Base-by-base conservation (phyloP, 345 rosid species). In the Clarkia xantiana region DNA sequence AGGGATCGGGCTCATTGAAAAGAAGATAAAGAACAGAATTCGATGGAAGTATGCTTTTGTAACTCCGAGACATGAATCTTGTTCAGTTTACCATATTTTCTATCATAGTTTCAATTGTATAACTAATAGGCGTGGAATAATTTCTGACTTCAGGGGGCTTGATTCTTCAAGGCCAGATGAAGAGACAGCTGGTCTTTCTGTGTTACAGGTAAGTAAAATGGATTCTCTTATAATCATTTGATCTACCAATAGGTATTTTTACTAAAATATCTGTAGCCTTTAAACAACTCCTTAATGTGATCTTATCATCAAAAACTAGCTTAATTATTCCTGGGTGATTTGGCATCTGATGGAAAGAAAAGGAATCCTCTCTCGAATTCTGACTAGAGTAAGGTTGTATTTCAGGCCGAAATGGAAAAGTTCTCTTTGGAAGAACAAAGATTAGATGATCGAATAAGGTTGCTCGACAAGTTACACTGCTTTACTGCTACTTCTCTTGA, bases 1-100 rank as follows among this genome's bases (percentile, higher is more conserved):
- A 72, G 98, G 98, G 69, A 84, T 91, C 53, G 96, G 83, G 67
- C 93, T 91, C 36, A 86, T 91, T 55, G 96, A 91, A 71, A 91
- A 91, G 80, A 89, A 80, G 65, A 71, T 86, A 34, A 91, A 86
- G 74, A 91, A 86, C 71, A 77, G 75, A 64, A 86, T 91, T 55
- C 83, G 59, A 51, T 91, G 98, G 98, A 91, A 86, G 98, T 91
- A 86, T 76, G 60, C 54, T 53, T 20, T 56, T 47, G 36, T 5
- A 29, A 29, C 36, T 29, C 36, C 25, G 2, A 29, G 36, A 29
- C 29, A 29, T 29, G 20, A 50, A 34, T 15, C 17, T 34, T n/a
- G 11, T 51, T 51, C 42, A 10, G 17, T 45, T 16, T 15, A 34
- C 16, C 40, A 51, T 13, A 44, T 2, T 23, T 6, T 18, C 40